phyloP scores from a whole-genome alignment of 1,284 basidiomycete genomes.

The Fomes fomentarius region DNA sequence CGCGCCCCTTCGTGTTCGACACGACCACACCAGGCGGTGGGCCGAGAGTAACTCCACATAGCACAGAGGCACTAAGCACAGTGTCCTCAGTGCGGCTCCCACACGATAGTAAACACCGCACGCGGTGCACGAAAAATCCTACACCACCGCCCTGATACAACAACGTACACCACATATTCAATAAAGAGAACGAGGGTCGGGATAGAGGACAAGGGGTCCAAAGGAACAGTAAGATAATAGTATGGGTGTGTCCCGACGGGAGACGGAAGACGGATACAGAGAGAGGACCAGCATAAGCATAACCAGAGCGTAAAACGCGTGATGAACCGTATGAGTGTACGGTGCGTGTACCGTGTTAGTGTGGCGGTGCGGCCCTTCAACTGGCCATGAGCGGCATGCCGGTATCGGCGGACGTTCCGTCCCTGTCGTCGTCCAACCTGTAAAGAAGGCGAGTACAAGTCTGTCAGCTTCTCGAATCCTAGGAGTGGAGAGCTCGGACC shows the following conservation, averaged over 20 bases:
- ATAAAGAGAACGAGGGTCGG: constrained; percentile 3
- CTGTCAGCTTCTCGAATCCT: constrained; percentile 22
- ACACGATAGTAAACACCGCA: neutral
- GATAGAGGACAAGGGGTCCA: neutral
- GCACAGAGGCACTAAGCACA: no score
- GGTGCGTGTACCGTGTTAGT: neutral
- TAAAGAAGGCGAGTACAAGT: neutral
- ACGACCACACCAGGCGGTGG: no score
- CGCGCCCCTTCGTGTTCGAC: neutral
- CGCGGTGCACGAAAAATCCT: neutral
- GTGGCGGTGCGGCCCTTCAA: constrained; percentile 19
- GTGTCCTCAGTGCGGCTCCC: neutral
- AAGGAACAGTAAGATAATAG: neutral
- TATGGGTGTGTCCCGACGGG: neutral
- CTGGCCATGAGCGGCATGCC: constrained; percentile 52
- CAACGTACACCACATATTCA: constrained; percentile 8
- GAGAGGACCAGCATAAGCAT: neutral
- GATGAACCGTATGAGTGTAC: neutral
- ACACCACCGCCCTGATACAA: neutral
- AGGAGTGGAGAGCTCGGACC: constrained; percentile 6
- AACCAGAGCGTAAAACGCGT: neutral
- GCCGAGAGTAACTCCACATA: no score
- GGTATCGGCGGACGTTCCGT: constrained; percentile 60
- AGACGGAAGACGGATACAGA: neutral
- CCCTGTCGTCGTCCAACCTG: constrained; percentile 76